phyloP scores from a whole-genome alignment of 2,329 filamentous ascomycete genomes.

The Pezicula carpinea region DNA sequence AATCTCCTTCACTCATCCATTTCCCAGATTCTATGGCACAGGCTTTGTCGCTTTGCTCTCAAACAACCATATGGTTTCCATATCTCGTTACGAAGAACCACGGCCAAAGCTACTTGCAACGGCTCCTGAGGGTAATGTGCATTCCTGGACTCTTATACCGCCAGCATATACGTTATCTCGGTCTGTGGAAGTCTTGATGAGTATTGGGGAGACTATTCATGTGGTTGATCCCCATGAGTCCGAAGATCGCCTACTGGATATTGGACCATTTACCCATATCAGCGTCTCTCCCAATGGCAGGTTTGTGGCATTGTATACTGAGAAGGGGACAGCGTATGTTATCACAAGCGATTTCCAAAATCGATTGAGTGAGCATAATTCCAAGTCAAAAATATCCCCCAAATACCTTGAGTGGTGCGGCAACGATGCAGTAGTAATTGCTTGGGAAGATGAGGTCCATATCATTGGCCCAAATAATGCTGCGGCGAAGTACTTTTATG shows the following conservation, averaged over 20 bases:
- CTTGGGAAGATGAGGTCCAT: constrained; percentile 97
- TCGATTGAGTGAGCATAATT: constrained; percentile 86
- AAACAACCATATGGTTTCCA: constrained; percentile 81
- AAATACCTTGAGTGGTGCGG: constrained; percentile 95
- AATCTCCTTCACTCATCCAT: constrained; percentile 1
- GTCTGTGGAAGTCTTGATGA: constrained; percentile 87
- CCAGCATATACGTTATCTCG: constrained; percentile 85
- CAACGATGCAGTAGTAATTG: constrained; percentile 85
- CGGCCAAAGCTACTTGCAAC: constrained; percentile 76
- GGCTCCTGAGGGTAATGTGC: constrained; percentile 71
- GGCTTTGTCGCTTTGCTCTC: constrained; percentile 91
- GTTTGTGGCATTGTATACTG: constrained; percentile 82
- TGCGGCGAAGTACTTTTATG: constrained; percentile 77
- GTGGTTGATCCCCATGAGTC: constrained; percentile 84
- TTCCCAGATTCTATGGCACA: constrained; percentile 68
- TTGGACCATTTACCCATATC: constrained; percentile 88
- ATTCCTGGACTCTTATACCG: constrained; percentile 85
- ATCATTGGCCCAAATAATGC: constrained; percentile 81
- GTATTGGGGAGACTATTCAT: constrained; percentile 78
- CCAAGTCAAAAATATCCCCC: constrained; percentile 77
- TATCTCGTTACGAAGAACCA: constrained; percentile 88
- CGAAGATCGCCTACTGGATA: constrained; percentile 85
- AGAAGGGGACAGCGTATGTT: constrained; percentile 81
- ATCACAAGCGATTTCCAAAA: constrained; percentile 95
- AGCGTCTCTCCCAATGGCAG: constrained; percentile 87